These are phyloP conservation scores for Triangularia setosa DNA, from an alignment of 2,329 filamentous ascomycete genomes.

Conservation along the genomic window DNA sequence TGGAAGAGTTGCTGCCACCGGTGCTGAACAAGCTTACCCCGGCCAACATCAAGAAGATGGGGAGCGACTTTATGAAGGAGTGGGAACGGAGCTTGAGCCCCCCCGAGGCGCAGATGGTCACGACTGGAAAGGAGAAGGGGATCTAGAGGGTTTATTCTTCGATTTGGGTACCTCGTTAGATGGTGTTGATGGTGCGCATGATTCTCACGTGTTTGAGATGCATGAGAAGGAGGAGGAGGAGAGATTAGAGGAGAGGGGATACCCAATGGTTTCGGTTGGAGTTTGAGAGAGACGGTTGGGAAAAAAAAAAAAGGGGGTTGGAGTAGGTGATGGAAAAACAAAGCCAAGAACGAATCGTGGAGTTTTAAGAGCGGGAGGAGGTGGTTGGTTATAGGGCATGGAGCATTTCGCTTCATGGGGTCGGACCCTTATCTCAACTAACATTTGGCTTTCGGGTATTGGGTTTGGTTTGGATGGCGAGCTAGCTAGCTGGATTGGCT, in stretches of 20 bases:
- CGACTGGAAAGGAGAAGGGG: conserved; percentile 10
- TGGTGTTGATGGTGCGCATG: background rate
- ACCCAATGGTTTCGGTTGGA: background rate
- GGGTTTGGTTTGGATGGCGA: background rate
- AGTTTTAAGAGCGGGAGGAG: no score
- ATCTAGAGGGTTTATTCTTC: background rate
- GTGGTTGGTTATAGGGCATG: no score
- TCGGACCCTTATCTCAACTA: no score
- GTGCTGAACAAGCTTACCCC: conserved; percentile 69
- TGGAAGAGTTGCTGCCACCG: conserved; percentile 61
- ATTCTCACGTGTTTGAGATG: no score
- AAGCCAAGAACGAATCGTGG: no score
- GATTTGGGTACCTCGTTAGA: background rate
- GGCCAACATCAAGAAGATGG: conserved; percentile 73
- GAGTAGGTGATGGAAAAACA: no score
- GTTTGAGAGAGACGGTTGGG: background rate
- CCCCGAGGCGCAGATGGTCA: conserved; percentile 26
- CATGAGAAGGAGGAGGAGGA: no score
- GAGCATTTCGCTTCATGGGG: no score
- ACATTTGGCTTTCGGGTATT: background rate
- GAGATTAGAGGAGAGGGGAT: background rate
- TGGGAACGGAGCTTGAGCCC: conserved; percentile 78
- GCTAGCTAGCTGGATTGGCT: background rate
- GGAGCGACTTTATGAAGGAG: conserved; percentile 82
- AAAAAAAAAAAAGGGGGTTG: background rate